Conservation (phyloP, 2,329 filamentous ascomycete genomes). For the Bipolaris bicolor region DNA sequence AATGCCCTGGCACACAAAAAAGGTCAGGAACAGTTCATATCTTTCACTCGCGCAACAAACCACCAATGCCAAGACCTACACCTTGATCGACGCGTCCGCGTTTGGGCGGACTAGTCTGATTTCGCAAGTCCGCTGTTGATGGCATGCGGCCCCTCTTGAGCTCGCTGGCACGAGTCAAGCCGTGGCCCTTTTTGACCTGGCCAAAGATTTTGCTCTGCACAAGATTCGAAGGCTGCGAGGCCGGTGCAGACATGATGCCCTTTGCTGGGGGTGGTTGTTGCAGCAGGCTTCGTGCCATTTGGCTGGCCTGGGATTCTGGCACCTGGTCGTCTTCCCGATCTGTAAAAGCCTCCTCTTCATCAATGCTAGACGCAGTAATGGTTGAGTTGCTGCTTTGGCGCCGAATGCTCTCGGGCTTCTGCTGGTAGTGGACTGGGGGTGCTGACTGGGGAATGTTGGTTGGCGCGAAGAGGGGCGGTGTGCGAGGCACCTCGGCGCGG, state of each 20-base stretch:
- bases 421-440: slow-evolving; percentile 50
- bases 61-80: slow-evolving; percentile 64
- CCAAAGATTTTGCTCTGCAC: slow-evolving; percentile 70
- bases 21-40: slow-evolving; percentile 27
- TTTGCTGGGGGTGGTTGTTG: slow-evolving; percentile 61
- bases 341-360: slow-evolving; percentile 58
- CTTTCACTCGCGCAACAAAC: slow-evolving; percentile 37
- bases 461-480: slow-evolving; percentile 44
- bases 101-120: slow-evolving; percentile 52
- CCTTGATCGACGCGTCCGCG: slow-evolving; percentile 57
- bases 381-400: slow-evolving; percentile 73
- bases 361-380: slow-evolving; percentile 50
- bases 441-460: slow-evolving; percentile 46
- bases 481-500: slow-evolving; percentile 63
- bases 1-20: slow-evolving; percentile 17
- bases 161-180: slow-evolving; percentile 42
- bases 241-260: slow-evolving; percentile 34
- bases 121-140: slow-evolving; percentile 33
- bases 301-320: slow-evolving; percentile 76
- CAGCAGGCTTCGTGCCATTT: slow-evolving; percentile 76
- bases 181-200: slow-evolving; percentile 62
- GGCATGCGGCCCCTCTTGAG: slow-evolving; percentile 40
- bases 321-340: slow-evolving; percentile 71
- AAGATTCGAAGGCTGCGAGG: slow-evolving; percentile 40
- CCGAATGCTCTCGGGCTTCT: slow-evolving; percentile 46